Evolutionary conservation across 192 early-diverging fungal genomes (phyloP).

Genomic region (Kappamyces sp.): DNA sequence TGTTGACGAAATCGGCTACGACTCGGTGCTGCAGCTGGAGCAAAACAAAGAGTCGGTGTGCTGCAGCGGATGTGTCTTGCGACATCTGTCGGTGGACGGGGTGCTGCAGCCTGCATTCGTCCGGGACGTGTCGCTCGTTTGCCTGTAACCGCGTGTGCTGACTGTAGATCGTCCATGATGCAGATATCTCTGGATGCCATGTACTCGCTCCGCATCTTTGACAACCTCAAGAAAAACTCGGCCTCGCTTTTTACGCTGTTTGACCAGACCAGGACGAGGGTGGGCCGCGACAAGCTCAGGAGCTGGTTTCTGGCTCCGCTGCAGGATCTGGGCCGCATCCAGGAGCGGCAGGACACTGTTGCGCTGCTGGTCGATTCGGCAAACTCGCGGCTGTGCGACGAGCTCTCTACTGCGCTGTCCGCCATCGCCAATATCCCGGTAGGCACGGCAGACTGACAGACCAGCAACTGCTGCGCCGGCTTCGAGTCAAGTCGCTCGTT

Average conservation of each 20-base stretch:
- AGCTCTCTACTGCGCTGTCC: constrained; percentile 36
- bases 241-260: constrained; percentile 18
- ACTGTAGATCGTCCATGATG: neutral
- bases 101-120: neutral
- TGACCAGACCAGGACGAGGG: constrained; percentile 52
- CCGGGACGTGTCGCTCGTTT: neutral
- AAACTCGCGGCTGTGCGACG: constrained; percentile 33
- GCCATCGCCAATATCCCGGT: constrained; percentile 36
- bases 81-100: neutral
- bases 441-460: constrained; percentile 1
- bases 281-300: constrained; percentile 50
- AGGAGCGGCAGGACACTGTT: constrained; percentile 51
- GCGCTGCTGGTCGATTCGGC: constrained; percentile 42
- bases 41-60: neutral
- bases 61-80: neutral
- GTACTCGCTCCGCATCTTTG: constrained; percentile 5
- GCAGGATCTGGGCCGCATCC: constrained; percentile 38
- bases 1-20: neutral
- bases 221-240: neutral
- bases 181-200: neutral
- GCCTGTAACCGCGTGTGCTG: neutral
- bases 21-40: constrained; percentile 1
- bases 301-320: constrained; percentile 68
- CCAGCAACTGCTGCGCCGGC: neutral
- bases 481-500: neutral